A percentile compares a stretch with the other conserved stretches of the same genome.
Evolutionary conservation across 116 monocot genomes (phyloP).

Genomic region (Papilionanthe hybrid): DNA sequence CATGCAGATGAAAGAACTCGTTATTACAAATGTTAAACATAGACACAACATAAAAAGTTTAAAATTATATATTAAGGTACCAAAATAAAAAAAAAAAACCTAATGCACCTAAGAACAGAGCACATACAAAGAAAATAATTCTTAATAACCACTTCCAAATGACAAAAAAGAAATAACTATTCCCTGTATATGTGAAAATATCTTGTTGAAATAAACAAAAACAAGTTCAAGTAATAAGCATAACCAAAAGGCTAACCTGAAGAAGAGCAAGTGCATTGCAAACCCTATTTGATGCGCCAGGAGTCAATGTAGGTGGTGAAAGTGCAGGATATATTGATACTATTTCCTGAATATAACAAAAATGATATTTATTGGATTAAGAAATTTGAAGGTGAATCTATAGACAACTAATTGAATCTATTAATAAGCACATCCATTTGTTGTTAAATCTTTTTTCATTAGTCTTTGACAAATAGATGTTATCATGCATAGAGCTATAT

Average conservation of each 20-base stretch:
- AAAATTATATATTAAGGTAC: not conserved
- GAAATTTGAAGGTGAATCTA: not conserved
- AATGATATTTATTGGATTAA: not conserved
- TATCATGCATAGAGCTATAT: too few species aligned
- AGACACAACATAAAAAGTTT: too few species aligned
- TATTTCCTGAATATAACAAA: conserved; percentile 62
- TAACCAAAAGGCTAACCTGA: conserved; percentile 50
- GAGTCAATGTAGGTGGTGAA: conserved; percentile 81
- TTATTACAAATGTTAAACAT: too few species aligned
- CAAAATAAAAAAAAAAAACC: not conserved
- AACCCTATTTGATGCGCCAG: conserved; percentile 88
- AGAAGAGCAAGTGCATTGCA: conserved; percentile 99
- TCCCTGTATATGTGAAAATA: not conserved
- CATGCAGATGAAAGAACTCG: too few species aligned
- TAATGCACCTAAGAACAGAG: not conserved
- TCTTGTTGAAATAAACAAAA: not conserved
- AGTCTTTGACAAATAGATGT: not conserved
- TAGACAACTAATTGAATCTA: conserved; percentile 1
- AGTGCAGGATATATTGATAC: conserved; percentile 86
- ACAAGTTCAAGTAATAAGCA: not conserved
- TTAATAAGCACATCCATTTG: not conserved
- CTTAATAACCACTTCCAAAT: not conserved
- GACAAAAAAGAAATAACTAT: conserved; percentile 1
- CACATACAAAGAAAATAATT: not conserved
- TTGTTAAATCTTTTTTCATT: not conserved